Evolutionary conservation across 176 grass and related monocot genomes (phyloP).

Genomic region (Melocanna baccifera): DNA sequence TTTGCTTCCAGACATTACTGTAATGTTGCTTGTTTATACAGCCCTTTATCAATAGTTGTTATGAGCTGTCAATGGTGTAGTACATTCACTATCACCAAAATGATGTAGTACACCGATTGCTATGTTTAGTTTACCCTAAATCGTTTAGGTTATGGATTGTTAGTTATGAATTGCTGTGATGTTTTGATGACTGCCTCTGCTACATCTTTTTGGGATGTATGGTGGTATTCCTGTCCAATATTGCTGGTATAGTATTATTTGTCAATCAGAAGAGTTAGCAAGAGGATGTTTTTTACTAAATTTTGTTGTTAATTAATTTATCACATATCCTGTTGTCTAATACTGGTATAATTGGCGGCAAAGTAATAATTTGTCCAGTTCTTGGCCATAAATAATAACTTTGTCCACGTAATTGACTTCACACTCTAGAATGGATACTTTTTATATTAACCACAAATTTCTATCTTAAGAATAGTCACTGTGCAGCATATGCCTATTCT

Average conservation of each 20-base stretch:
- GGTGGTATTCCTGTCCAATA: neutral
- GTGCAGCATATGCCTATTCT: slow-evolving; percentile 25
- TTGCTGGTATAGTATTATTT: neutral
- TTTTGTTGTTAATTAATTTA: slow-evolving; percentile 16
- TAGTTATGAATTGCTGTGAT: neutral
- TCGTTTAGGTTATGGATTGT: neutral
- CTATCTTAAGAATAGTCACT: neutral
- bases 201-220: neutral
- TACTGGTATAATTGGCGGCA: neutral
- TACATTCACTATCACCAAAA: slow-evolving; percentile 7
- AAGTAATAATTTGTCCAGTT: slow-evolving; percentile 4
- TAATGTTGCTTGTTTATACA: neutral
- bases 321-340: slow-evolving; percentile 8
- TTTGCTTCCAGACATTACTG: slow-evolving; percentile 4
- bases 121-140: slow-evolving; percentile 6
- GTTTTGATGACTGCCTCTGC: slow-evolving; percentile 10
- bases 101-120: neutral
- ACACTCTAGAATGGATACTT: neutral
- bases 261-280: neutral
- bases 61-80: neutral
- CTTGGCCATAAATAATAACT: neutral
- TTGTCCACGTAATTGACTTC: neutral
- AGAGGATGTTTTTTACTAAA: neutral
- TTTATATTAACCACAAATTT: neutral
- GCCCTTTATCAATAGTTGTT: neutral